Base-by-base conservation (phyloP, 2,329 filamentous ascomycete species). In the Aspergillus terreus region DNA sequence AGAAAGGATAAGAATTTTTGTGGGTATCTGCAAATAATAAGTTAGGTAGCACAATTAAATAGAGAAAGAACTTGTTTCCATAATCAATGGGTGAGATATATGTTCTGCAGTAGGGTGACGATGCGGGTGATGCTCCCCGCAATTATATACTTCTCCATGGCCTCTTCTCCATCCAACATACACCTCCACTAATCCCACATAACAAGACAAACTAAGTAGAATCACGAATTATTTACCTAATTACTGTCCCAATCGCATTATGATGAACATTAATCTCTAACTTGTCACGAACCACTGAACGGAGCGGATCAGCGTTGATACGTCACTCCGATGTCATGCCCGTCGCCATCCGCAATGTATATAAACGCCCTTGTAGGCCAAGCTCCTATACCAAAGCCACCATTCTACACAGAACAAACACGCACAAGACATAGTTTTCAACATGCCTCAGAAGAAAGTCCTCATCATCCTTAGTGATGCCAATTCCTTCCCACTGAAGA, bases 381-480 rank as follows among this genome's bases (percentile, higher is more conserved):
- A 30, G 27, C 27, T 7, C 10, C 7, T 11, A 2, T 7, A 30
- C 3, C 27, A 9, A 30, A 30, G 3, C 7, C 27, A 9, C 27
- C 27, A 30, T 15, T 10, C 19, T 10, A 44, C 4, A 23, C 4
- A 23, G 2, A 1, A n/a, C 43, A 19, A 19, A 19, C 19, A 45
- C 42, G 35, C 5, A 41, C 33, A 25, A 45, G 23, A 9, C 40
- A 27, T 1, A 44, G 15, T n/a, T 42, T n/a, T 2, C 40, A 55
- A 45, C 43, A 66, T 66, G 62, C 51, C 56, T 3, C 6, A 53
- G 5, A 73, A 71, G 49, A 76, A 76, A 54, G 61, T 76, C 48
- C 72, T 77, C 55, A 74, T 77, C 54, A 59, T 76, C 56, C 65
- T 77, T 52, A 75, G 72, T 44, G 74, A 76, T 52, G 71, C 73